Base-by-base conservation (phyloP, 2,329 filamentous ascomycete genomes). In the Diaporthe sp. region DNA sequence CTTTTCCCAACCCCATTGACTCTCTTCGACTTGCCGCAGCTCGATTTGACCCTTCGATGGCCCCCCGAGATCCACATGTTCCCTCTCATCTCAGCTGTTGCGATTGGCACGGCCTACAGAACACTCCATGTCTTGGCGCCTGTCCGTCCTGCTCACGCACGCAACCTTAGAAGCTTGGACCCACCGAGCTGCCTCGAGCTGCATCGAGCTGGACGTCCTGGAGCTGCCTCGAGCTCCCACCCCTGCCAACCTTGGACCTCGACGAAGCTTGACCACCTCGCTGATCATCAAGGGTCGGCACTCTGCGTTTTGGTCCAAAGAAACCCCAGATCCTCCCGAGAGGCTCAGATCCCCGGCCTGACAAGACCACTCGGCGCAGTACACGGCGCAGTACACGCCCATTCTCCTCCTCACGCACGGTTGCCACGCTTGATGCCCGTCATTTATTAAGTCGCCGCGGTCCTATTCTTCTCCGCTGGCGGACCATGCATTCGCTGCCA, bases 161-260 rank as follows among this genome's bases (percentile, higher is more conserved):
- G 64, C 33, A 67, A 67, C 45, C 64, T 67, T 67, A 50, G 50
- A 73, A 64, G 58, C 60, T 64, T 57, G 52, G 61, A 17, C 35
- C 71, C 50, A 22, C 17, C 45, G 66, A 64, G 55, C 64, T 70
- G 40, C 22, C 52, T 55, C 40, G 12, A 50, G 42, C 61, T 57
- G 52, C 57, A 22, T 19, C 45, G n/a, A 64, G 57, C 70, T 64
- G 45, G 25, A 22, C 30, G 28, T 57, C 47, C 61, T 19, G 35
- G 22, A 72, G 57, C 70, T 72, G 45, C 61, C 55, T 66, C 50
- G 67, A 74, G 72, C 72, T 71, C 72, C 47, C 72, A 61, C 68
- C 72, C 72, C 45, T 50, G 66, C 60, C 66, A 68, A 54, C 64
- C 47, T 68, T 68, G 64, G 30, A 40, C 47, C 64, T 68, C 47